phyloP scores from a whole-genome alignment of 1,284 basidiomycete species.

The Ceratobasidium sp. region DNA sequence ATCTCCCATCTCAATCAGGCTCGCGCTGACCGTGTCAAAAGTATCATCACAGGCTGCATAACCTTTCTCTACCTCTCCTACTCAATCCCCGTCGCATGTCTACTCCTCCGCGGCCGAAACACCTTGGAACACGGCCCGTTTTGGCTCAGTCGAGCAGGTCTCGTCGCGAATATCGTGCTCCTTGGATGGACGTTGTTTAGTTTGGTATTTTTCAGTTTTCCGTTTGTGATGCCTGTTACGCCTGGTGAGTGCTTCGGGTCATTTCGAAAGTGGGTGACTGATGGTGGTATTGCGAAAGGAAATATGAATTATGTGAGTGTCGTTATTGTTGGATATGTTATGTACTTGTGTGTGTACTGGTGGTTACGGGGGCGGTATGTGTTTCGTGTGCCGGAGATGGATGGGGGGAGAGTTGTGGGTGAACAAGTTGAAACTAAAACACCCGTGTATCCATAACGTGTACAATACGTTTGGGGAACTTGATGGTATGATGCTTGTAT shows the following conservation, averaged over 20 bases:
- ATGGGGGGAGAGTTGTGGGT: not conserved
- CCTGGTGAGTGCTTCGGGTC: slow-evolving; percentile 35
- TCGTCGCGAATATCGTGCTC: slow-evolving; percentile 35
- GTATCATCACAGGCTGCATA: slow-evolving; percentile 38
- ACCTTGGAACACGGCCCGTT: slow-evolving; percentile 24
- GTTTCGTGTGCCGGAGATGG: slow-evolving; percentile 32
- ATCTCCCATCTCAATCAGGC: too few species aligned
- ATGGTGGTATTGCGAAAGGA: slow-evolving; percentile 27
- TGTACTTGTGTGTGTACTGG: slow-evolving; percentile 40
- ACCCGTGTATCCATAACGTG: not conserved
- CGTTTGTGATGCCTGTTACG: slow-evolving; percentile 38
- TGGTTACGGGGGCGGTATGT: slow-evolving; percentile 18
- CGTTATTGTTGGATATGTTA: slow-evolving; percentile 27
- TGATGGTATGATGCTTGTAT: too few species aligned
- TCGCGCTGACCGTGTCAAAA: not conserved
- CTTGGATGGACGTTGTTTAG: slow-evolving; percentile 35
- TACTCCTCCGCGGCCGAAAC: slow-evolving; percentile 24
- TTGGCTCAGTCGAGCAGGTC: slow-evolving; percentile 14
- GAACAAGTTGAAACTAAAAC: not conserved
- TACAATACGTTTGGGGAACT: too few species aligned
- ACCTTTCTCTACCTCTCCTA: slow-evolving; percentile 39
- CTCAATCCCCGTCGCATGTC: slow-evolving; percentile 36
- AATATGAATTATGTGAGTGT: slow-evolving; percentile 44
- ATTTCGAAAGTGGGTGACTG: slow-evolving; percentile 12
- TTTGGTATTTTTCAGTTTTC: slow-evolving; percentile 33